Conservation (phyloP, 1,139 yeast genomes). For the Suhomyces guaymorum region DNA sequence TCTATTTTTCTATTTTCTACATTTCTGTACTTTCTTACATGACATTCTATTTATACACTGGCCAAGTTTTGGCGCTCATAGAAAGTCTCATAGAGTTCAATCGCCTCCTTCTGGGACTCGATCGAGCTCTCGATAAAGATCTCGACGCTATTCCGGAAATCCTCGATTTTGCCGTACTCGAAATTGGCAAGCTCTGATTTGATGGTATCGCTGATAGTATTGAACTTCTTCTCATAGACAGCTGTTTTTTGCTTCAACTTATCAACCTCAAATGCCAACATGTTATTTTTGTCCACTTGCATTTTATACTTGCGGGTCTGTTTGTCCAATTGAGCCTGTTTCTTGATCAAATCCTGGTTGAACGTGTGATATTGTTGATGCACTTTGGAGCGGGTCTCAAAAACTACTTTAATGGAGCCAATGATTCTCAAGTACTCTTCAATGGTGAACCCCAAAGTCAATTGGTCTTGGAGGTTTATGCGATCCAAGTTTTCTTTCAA, state of each 20-base stretch:
- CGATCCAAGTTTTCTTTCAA: conserved; percentile 77
- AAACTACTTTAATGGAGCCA: conserved; percentile 71
- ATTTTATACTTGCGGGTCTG: conserved; percentile 54
- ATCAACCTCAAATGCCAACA: conserved; percentile 57
- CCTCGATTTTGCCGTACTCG: conserved; percentile 76
- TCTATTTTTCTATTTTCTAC: no score
- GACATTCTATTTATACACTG: conserved; percentile 16
- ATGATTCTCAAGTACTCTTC: conserved; percentile 85
- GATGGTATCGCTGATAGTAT: conserved; percentile 61
- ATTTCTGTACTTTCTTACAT: no score
- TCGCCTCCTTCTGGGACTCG: conserved; percentile 91
- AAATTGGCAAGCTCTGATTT: conserved; percentile 67
- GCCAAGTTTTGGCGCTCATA: conserved; percentile 50
- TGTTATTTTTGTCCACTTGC: conserved; percentile 62
- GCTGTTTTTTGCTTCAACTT: conserved; percentile 58
- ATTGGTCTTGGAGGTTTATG: conserved; percentile 79
- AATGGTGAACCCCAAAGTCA: conserved; percentile 82
- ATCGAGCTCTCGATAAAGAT: conserved; percentile 87
- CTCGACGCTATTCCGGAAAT: conserved; percentile 88
- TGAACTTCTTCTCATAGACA: conserved; percentile 59
- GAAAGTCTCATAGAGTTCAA: conserved; percentile 93
- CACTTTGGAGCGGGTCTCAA: conserved; percentile 73
- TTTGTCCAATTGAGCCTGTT: conserved; percentile 54
- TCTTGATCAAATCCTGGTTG: conserved; percentile 46
- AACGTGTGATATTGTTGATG: conserved; percentile 58